Conservation (phyloP, 345 rosid species). For the Syzygium jambos region DNA sequence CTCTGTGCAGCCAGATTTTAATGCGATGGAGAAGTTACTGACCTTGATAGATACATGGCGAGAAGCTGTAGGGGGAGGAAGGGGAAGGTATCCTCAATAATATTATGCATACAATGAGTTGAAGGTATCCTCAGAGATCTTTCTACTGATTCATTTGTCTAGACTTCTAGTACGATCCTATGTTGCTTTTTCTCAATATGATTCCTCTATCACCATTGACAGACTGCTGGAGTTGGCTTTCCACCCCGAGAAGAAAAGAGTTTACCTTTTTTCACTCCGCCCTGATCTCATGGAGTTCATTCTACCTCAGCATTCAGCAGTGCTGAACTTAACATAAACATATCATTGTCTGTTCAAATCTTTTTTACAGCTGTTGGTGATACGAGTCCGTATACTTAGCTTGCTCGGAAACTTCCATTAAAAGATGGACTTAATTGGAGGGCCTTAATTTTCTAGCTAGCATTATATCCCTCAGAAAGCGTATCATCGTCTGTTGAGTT, state of each 20-base stretch:
- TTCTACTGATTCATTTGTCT: background rate
- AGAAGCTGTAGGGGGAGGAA: conserved; percentile 75
- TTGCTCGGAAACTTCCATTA: background rate
- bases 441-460: background rate
- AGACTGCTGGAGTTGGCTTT: conserved; percentile 80
- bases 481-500: background rate
- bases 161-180: background rate
- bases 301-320: conserved; percentile 44
- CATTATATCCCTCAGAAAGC: background rate
- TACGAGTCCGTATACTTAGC: background rate
- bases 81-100: conserved; percentile 82
- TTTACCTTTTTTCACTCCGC: conserved; percentile 89
- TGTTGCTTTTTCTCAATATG: background rate
- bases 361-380: background rate
- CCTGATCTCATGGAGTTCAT: conserved; percentile 58
- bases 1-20: conserved; percentile 72
- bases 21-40: conserved; percentile 83
- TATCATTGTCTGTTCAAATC: conserved; percentile 8
- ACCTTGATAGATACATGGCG: conserved; percentile 55
- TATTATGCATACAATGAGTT: conserved; percentile 77
- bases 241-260: conserved; percentile 76
- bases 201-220: conserved; percentile 1
- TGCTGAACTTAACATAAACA: no score
- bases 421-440: background rate
- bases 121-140: conserved; percentile 30